These are phyloP conservation scores for Clavispora phyllophila DNA, from an alignment of 805 yeast genomes.

Conservation along the genomic window DNA sequence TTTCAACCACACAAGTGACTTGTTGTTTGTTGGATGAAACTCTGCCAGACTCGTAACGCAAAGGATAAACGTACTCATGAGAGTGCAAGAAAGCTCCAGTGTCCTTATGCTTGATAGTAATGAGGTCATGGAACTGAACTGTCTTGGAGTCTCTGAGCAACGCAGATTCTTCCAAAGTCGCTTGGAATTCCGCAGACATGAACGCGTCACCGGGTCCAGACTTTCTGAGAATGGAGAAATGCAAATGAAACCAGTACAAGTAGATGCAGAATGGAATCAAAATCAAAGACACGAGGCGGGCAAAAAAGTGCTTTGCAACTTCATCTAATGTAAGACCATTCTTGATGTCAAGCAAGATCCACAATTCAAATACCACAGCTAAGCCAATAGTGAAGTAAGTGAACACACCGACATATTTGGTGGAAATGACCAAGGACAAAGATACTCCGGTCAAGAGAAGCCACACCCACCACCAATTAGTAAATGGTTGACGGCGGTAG, in stretches of 20 bases:
- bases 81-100: conserved; percentile 82
- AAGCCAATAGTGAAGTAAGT: conserved; percentile 84
- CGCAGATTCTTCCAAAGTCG: conserved; percentile 79
- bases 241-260: conserved; percentile 87
- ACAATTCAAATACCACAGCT: conserved; percentile 80
- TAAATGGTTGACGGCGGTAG: conserved; percentile 62
- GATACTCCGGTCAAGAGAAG: conserved; percentile 75
- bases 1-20: conserved; percentile 64
- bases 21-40: conserved; percentile 92
- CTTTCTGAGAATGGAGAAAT: conserved; percentile 70
- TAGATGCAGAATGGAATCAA: conserved; percentile 78
- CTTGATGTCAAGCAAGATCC: conserved; percentile 76
- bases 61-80: conserved; percentile 69
- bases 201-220: conserved; percentile 96
- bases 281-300: conserved; percentile 67
- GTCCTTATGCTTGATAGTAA: conserved; percentile 76
- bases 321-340: conserved; percentile 56
- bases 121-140: conserved; percentile 68
- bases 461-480: conserved; percentile 84
- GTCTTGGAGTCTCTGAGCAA: conserved; percentile 65
- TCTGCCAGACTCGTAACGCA: conserved; percentile 95
- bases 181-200: conserved; percentile 95
- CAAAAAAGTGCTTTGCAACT: conserved; percentile 64
- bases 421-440: conserved; percentile 86
- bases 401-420: conserved; percentile 94